phyloP scores from a whole-genome alignment of 2,329 filamentous ascomycete species.

The Talaromyces sp. region DNA sequence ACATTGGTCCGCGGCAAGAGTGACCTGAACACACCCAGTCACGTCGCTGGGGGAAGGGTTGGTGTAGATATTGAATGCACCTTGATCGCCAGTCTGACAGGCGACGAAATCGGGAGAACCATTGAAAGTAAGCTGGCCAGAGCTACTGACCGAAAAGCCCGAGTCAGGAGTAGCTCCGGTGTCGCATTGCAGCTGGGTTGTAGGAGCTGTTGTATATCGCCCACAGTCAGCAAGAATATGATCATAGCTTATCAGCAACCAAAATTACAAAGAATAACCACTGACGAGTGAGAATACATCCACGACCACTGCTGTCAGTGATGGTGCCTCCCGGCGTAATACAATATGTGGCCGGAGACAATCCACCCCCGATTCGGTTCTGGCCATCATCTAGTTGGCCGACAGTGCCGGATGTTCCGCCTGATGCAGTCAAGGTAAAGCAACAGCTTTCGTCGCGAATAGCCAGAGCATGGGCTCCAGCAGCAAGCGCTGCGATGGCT shows the following conservation, averaged over 20 bases:
- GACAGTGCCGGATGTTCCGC: constrained; percentile 47
- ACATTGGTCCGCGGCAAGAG: constrained; percentile 39
- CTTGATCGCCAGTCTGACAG: constrained; percentile 52
- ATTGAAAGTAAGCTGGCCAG: constrained; percentile 53
- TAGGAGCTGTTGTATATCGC: constrained; percentile 44
- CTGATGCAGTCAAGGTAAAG: constrained; percentile 53
- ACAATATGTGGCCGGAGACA: constrained; percentile 51
- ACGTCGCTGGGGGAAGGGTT: constrained; percentile 28
- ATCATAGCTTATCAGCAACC: background rate
- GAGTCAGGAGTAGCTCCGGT: constrained; percentile 47
- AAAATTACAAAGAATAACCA: constrained; percentile 19
- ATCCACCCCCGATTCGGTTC: constrained; percentile 53
- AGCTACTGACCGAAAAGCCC: constrained; percentile 55
- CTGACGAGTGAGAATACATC: constrained; percentile 62
- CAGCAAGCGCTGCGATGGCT: constrained; percentile 38
- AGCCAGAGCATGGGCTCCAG: constrained; percentile 43
- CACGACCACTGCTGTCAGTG: constrained; percentile 54
- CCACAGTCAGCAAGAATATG: background rate
- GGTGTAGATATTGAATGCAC: constrained; percentile 43
- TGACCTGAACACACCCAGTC: constrained; percentile 35
- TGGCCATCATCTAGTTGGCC: constrained; percentile 62
- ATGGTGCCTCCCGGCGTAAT: constrained; percentile 53
- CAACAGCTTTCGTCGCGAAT: constrained; percentile 43
- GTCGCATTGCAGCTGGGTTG: constrained; percentile 61
- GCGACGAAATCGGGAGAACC: constrained; percentile 56